phyloP scores from a whole-genome alignment of 768 basidiomycete genomes.

The Naganishia kalamii region DNA sequence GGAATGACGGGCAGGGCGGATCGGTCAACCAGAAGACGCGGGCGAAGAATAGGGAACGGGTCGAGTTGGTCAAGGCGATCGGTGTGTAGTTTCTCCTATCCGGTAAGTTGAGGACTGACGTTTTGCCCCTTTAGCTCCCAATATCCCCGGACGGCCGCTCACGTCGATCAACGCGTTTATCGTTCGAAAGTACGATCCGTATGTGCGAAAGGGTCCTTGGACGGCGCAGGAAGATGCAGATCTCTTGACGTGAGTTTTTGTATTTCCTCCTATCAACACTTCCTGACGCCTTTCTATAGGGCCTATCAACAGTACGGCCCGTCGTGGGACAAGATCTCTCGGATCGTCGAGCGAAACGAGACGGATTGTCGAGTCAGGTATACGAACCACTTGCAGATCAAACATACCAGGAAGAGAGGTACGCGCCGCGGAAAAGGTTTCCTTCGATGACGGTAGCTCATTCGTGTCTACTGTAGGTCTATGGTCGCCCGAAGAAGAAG shows the following conservation, averaged over 20 bases:
- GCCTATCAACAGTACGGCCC: constrained; percentile 13
- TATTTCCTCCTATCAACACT: background rate
- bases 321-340: constrained; percentile 11
- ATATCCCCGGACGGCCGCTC: constrained; percentile 5
- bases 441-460: background rate
- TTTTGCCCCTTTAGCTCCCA: background rate
- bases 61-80: constrained; percentile 8
- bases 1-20: background rate
- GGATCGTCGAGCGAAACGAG: constrained; percentile 11
- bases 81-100: background rate
- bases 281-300: background rate
- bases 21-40: background rate
- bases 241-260: background rate
- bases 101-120: background rate
- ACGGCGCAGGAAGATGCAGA: constrained; percentile 8
- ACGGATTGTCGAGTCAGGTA: constrained; percentile 12
- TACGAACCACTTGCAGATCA: constrained; percentile 13
- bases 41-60: constrained; percentile 9
- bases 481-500: constrained; percentile 6
- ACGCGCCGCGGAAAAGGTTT: background rate
- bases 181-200: constrained; percentile 12
- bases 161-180: constrained; percentile 13
- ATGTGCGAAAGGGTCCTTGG: constrained; percentile 13
- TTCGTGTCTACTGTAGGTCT: background rate
- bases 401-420: constrained; percentile 9